phyloP scores from a whole-genome alignment of 305 asterid species.

The Fraxinus dipetala region DNA sequence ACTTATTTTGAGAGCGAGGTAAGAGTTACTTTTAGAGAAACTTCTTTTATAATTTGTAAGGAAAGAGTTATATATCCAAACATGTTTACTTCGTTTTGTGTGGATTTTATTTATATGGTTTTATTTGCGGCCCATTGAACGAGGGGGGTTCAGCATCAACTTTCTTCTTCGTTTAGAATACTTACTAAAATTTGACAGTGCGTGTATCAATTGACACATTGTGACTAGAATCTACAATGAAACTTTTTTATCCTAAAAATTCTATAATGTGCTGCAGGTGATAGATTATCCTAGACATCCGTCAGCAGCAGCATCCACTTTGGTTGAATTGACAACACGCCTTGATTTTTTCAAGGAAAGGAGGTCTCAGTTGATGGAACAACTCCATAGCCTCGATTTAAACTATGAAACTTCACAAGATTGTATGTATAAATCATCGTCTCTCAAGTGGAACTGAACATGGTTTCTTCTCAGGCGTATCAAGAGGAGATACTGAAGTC shows the following conservation, averaged over 20 bases:
- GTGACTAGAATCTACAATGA: background rate
- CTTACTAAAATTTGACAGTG: background rate
- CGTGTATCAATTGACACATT: background rate
- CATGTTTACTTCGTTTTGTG: background rate
- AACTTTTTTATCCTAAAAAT: background rate
- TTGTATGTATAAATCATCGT: conserved; percentile 65
- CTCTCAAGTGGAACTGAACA: conserved; percentile 79
- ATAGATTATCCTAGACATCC: conserved; percentile 59
- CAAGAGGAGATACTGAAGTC: conserved; percentile 1
- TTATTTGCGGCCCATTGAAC: background rate
- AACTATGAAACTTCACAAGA: conserved; percentile 69
- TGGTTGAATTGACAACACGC: conserved; percentile 87
- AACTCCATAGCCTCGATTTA: conserved; percentile 79
- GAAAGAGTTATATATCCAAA: background rate
- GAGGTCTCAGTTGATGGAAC: conserved; percentile 96
- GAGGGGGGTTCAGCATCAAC: background rate
- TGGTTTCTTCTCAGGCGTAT: conserved; percentile 19
- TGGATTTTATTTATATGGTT: background rate
- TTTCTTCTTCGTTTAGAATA: background rate
- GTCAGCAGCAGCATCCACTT: conserved; percentile 64
- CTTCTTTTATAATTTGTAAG: background rate
- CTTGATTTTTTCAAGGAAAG: conserved; percentile 95
- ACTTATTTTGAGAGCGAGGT: background rate
- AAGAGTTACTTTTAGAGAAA: background rate
- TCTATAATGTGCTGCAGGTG: conserved; percentile 33